Conservation (phyloP, 2,329 filamentous ascomycete species). For the Fusarium caatingaense region DNA sequence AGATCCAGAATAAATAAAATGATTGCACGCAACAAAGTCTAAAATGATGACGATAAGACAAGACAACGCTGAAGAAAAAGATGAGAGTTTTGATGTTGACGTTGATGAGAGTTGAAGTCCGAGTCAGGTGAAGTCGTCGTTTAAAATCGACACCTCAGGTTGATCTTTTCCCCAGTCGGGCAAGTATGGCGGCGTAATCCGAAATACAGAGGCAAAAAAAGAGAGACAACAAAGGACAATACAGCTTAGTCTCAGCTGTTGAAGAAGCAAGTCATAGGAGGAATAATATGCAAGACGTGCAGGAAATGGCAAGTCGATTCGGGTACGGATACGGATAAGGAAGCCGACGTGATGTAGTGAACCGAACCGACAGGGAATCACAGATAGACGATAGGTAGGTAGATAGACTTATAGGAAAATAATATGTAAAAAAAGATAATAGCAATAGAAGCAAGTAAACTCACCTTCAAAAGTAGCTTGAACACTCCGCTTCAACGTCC, state of each 20-base stretch:
- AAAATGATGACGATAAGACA: constrained; percentile 8
- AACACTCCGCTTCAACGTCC: constrained; percentile 66
- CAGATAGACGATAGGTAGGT: constrained; percentile 29
- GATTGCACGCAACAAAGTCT: neutral
- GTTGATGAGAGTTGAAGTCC: neutral
- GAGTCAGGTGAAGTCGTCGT: constrained; percentile 24
- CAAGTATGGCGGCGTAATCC: constrained; percentile 20
- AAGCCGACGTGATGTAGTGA: neutral
- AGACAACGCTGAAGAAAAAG: constrained; percentile 17
- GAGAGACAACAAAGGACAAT: neutral
- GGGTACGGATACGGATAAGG: neutral
- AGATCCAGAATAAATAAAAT: neutral
- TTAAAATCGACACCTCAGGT: constrained; percentile 39
- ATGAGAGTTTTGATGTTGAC: constrained; percentile 5
- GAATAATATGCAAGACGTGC: constrained; percentile 1
- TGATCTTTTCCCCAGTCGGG: constrained; percentile 20
- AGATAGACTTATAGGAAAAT: constrained; percentile 2
- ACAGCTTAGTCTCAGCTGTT: neutral
- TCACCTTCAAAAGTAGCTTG: constrained; percentile 72
- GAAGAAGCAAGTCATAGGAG: neutral
- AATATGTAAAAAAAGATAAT: neutral
- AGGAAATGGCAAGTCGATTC: neutral
- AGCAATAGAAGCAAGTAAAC: constrained; percentile 31
- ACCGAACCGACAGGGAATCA: constrained; percentile 6
- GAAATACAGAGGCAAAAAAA: constrained; percentile 2